phyloP scores from a whole-genome alignment of 179 eudicot genomes.

The Spergularia azorica region DNA sequence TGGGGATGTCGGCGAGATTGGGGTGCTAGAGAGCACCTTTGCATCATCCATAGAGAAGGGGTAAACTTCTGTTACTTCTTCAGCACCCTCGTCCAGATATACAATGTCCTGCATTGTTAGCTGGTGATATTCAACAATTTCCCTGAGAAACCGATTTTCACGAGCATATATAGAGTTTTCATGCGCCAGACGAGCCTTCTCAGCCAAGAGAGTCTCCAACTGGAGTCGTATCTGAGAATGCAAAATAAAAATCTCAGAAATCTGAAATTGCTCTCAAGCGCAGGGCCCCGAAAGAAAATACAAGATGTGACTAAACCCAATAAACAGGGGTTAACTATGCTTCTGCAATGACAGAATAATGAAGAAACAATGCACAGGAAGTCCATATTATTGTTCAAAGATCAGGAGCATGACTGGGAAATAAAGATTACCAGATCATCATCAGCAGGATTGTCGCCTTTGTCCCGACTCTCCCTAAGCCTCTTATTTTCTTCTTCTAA shows the following conservation, averaged over 20 bases:
- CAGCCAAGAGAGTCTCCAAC: constrained; percentile 83
- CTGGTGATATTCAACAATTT: constrained; percentile 92
- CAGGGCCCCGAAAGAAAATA: neutral
- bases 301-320: neutral
- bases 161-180: constrained; percentile 88
- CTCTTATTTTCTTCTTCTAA: constrained; percentile 93
- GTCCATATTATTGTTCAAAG: neutral
- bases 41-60: constrained; percentile 54
- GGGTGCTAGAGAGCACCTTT: constrained; percentile 46
- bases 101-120: constrained; percentile 94
- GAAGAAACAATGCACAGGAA: neutral
- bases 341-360: neutral
- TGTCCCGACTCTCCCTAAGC: constrained; percentile 74
- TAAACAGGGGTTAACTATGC: neutral
- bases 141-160: constrained; percentile 87
- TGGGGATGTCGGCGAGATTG: constrained; percentile 54
- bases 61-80: constrained; percentile 81
- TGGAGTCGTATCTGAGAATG: constrained; percentile 77
- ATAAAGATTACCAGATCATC: constrained; percentile 79
- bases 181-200: constrained; percentile 89
- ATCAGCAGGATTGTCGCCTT: constrained; percentile 82
- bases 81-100: constrained; percentile 80
- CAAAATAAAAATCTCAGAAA: constrained; percentile 9
- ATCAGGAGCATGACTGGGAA: neutral
- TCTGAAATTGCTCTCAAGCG: neutral